A percentile compares a stretch with the other conserved stretches of the same genome.
phyloP scores from a whole-genome alignment of 805 yeast species.

The Candida piceae region DNA sequence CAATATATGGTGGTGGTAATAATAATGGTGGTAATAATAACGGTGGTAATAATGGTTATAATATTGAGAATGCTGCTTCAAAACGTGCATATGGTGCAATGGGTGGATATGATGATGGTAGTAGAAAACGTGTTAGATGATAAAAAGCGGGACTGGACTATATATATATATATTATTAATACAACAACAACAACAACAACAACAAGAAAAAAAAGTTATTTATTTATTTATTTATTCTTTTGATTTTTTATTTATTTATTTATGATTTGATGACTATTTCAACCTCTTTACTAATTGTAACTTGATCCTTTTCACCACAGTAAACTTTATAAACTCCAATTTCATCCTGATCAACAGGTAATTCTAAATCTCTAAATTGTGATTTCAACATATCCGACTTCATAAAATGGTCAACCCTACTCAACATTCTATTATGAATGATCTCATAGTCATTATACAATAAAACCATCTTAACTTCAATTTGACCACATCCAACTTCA shows the following conservation, averaged over 20 bases:
- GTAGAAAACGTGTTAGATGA: conserved; percentile 11
- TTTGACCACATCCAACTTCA: conserved; percentile 9
- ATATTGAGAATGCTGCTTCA: neutral
- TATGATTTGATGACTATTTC: neutral
- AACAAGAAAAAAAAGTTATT: too few relatives aligned
- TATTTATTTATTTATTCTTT: too few relatives aligned
- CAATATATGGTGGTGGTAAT: conserved; percentile 2
- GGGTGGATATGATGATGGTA: conserved; percentile 10
- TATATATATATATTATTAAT: too few relatives aligned
- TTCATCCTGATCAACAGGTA: conserved; percentile 40
- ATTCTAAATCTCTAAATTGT: conserved; percentile 69
- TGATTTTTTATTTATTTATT: too few relatives aligned
- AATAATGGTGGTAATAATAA: neutral
- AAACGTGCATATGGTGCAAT: conserved; percentile 8
- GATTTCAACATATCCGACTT: conserved; percentile 77
- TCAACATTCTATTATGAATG: conserved; percentile 52
- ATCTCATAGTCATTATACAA: conserved; percentile 60
- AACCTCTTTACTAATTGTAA: conserved; percentile 12
- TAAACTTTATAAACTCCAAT: conserved; percentile 10
- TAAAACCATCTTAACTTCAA: conserved; percentile 50
- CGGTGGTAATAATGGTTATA: neutral
- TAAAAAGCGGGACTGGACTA: too few relatives aligned
- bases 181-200: too few relatives aligned
- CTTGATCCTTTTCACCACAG: conserved; percentile 18
- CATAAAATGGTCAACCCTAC: conserved; percentile 80